A percentile compares a stretch with the other conserved stretches of the same genome.
Evolutionary conservation across 139 green algal species (phyloP).

Genomic region (Zygnema circumcarinatum): DNA sequence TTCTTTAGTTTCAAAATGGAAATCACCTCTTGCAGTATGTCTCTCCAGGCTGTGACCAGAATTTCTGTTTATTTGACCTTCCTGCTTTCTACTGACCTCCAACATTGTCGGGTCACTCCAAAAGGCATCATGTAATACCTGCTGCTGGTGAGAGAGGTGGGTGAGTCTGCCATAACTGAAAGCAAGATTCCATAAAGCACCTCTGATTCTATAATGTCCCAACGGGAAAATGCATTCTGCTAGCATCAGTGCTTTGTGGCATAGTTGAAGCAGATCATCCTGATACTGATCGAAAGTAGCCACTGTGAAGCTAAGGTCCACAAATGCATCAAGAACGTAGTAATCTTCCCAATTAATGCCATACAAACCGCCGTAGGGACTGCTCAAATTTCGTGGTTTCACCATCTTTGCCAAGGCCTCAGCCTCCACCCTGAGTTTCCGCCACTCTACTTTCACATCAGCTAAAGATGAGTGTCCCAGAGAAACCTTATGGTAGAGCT

Average conservation of each 20-base stretch:
- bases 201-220: background rate
- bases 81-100: background rate
- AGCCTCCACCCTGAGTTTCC: background rate
- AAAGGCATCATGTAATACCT: background rate
- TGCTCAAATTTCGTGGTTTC: background rate
- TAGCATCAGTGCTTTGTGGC: background rate
- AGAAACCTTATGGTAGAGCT: background rate
- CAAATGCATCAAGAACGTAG: background rate
- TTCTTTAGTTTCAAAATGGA: background rate
- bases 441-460: background rate
- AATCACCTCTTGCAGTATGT: background rate
- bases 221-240: background rate
- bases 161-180: background rate
- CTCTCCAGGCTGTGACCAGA: too few relatives aligned
- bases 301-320: background rate
- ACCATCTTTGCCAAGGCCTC: background rate
- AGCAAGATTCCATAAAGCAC: background rate
- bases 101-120: background rate
- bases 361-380: background rate
- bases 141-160: background rate
- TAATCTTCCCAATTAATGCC: background rate
- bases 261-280: background rate
- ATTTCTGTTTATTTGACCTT: background rate
- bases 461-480: background rate
- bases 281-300: background rate